Base-by-base conservation (phyloP, 2,329 filamentous ascomycete genomes). In the Colletotrichum noveboracense region DNA sequence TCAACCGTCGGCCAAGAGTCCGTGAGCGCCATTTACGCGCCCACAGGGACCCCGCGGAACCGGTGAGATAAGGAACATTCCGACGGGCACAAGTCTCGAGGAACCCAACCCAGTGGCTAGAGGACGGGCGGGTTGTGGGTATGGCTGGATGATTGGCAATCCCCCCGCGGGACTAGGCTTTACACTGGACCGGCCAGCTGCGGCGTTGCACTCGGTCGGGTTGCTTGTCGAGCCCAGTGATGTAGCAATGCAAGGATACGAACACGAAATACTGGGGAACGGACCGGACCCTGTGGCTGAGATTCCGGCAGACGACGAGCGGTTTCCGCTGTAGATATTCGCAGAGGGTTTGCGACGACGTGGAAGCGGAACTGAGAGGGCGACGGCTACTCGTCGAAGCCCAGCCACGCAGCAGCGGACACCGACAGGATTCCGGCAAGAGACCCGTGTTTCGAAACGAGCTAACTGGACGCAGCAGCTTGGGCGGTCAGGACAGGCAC, bases 261-360 rank as follows among this genome's bases (percentile, higher is more conserved):
- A 76, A 74, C 74, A 76, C 74, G 74, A 76, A 74, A 69, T 18
- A 48, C 10, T 60, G 64, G 70, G 48, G 64, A 32, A 32, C 56
- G 13, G 43, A 52, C 43, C 8, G n/a, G 58, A 28, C 21, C 67
- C 34, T 65, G 58, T 71, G 68, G 68, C 68, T 71, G 68, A 43
- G 18, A 43, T 43, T 64, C 34, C 32, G 61, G 43, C 43, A 62
- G 21, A 16, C 24, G 21, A 64, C 16, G 26, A 66, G 18, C 24
- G 62, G 18, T 66, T 28, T 9, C 36, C 34, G 61, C 32, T 21
- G n/a, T 38, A 32, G 10, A 26, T 38, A 21, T 64, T 32, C 13
- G 30, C 32, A 71, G 38, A 66, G n/a, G 24, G 28, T 7, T 13
- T 52, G 43, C 43, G 43, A 48, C 43, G 43, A 60, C 56, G 28